Conservation (phyloP, 805 yeast species). For the Nakazawaea laoshanensis region DNA sequence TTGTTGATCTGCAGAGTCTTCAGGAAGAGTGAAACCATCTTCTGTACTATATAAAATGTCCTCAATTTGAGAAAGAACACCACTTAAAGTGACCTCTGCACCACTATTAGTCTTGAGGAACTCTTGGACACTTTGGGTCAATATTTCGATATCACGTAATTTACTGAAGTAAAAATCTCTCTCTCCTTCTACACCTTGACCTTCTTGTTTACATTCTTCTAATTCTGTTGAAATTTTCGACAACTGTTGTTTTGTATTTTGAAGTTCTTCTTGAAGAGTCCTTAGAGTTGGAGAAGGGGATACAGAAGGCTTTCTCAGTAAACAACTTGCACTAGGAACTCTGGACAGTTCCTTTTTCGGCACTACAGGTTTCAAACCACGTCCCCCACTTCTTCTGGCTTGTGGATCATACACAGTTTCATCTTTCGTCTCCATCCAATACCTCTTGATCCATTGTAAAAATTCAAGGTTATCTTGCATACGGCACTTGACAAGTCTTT, state of each 20-base stretch:
- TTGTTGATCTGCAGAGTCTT: conserved; percentile 15
- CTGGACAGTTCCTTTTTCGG: conserved; percentile 11
- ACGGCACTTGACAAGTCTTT: conserved; percentile 72
- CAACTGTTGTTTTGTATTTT: conserved; percentile 33
- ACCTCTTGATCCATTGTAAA: conserved; percentile 82
- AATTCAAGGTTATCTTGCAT: conserved; percentile 93
- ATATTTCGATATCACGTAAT: conserved; percentile 78
- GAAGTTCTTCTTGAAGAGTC: conserved; percentile 33
- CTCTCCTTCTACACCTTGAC: conserved; percentile 68
- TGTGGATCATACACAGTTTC: conserved; percentile 66
- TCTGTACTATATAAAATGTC: conserved; percentile 72
- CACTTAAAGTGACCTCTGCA: conserved; percentile 24
- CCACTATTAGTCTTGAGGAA: conserved; percentile 37
- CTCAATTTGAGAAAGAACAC: conserved; percentile 54
- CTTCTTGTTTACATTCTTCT: conserved; percentile 47
- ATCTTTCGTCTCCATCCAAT: conserved; percentile 72
- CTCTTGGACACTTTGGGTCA: conserved; percentile 49
- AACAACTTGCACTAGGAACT: conserved; percentile 18
- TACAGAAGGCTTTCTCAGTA: conserved; percentile 12
- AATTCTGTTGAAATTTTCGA: conserved; percentile 38
- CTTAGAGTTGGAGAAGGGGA: not conserved
- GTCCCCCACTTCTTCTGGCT: conserved; percentile 39
- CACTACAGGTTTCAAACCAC: too few relatives aligned
- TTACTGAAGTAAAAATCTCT: conserved; percentile 88
- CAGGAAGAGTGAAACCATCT: conserved; percentile 72